Base-by-base conservation (phyloP, 2,329 filamentous ascomycete genomes). In the Escovopsis weberi region DNA sequence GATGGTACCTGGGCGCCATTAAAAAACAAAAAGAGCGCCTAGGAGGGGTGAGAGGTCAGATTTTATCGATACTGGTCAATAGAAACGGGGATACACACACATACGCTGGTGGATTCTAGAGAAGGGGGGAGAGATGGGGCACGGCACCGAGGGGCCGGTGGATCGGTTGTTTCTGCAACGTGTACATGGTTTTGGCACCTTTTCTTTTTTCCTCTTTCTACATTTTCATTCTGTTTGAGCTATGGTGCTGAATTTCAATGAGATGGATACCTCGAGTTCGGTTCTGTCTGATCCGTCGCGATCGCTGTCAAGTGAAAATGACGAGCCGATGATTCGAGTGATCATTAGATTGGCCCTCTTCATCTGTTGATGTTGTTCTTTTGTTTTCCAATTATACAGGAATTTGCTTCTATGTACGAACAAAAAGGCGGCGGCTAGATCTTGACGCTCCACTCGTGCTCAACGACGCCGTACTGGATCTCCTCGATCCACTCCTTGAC, bases 401-500 rank as follows among this genome's bases (percentile, higher is more conserved):
- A 28, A 26, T 12, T 15, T n/a, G 18, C 23, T n/a, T 37, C 19
- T 18, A 37, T 2, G 28, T 15, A 15, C 15, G 15, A 15, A 34
- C 19, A 42, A 28, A 34, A 42, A 28, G 39, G 33, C 37, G 34
- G 39, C 15, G 15, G 15, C 43, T 46, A 57, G 55, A 65, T 41
- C 42, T 67, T 52, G 53, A 79, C 80, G 71, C 88, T 95, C 91
- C 91, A 98, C 51, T 80, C 74, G 61, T 95, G 86, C 59, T 85
- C 76, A 63, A 89, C 83, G 50, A 95, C 88, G 49, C 91, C 91
- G 59, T 96, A 95, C 67, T 96, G 89, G 52, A 93, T 88, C 26
- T 69, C 81, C 68, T 94, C 88, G 48, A 98, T 95, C 91, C 91
- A 98, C 55, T 82, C 76, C 77, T 94, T 94, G 81, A 98, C 88